A percentile compares a stretch with the other conserved stretches of the same genome.
These are phyloP conservation scores for Vigna trinervia DNA, from an alignment of 306 rosid species.

Conservation along the genomic window DNA sequence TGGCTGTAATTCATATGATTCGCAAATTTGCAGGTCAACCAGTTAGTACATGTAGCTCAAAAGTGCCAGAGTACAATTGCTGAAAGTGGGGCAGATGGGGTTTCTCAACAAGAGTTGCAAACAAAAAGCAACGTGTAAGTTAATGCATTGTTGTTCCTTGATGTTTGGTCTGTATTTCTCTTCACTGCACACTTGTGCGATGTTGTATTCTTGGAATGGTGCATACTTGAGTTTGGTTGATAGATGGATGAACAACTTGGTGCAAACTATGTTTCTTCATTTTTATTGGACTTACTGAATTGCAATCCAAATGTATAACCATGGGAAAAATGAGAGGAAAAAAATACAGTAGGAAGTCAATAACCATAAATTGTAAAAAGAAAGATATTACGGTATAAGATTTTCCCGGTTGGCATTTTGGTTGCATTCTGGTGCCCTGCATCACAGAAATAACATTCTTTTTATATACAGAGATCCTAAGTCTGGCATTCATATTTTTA, in stretches of 20 bases:
- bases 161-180: background rate
- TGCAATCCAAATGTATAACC: background rate
- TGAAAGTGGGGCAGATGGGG: constrained; percentile 90
- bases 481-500: background rate
- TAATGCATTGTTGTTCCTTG: constrained; percentile 9
- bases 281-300: background rate
- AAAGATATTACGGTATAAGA: background rate
- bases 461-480: background rate
- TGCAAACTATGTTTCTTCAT: background rate
- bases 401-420: background rate
- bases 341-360: too few species aligned
- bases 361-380: background rate
- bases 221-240: background rate
- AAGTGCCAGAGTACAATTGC: constrained; percentile 86
- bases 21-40: constrained; percentile 73
- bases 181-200: background rate
- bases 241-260: background rate
- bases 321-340: background rate
- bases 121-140: constrained; percentile 95
- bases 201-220: background rate
- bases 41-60: constrained; percentile 89
- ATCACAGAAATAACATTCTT: background rate
- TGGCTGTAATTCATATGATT: constrained; percentile 31
- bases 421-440: background rate
- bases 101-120: constrained; percentile 91